Evolutionary conservation across 768 basidiomycete genomes (phyloP).

Genomic region (Phylloporus rhodoxanthus): DNA sequence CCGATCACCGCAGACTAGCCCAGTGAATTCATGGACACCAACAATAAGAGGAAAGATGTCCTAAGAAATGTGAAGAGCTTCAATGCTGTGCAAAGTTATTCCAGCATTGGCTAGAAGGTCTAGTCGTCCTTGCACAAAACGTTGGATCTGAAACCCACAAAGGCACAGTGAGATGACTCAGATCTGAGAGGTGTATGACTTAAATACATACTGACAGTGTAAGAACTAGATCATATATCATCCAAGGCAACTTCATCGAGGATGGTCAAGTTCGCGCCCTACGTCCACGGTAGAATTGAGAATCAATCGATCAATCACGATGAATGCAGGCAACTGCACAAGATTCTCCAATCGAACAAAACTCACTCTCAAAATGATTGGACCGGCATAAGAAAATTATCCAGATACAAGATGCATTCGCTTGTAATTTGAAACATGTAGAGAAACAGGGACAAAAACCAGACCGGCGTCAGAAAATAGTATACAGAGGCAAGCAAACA

Average conservation of each 20-base stretch:
- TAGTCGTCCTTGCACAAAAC: no score
- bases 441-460: conserved; percentile 5
- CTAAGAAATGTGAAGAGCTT: not conserved
- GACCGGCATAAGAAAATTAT: conserved; percentile 4
- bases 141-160: no score
- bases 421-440: conserved; percentile 14
- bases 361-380: not conserved
- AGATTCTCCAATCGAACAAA: not conserved
- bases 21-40: not conserved
- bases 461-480: conserved; percentile 16
- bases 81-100: no score
- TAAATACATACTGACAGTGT: no score
- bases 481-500: conserved; percentile 27
- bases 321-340: not conserved
- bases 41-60: no score
- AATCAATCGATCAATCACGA: not conserved
- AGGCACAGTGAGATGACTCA: no score
- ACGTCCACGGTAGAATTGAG: not conserved
- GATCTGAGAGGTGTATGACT: no score
- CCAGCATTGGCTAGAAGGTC: no score
- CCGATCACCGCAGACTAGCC: conserved; percentile 23
- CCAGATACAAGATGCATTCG: conserved; percentile 17
- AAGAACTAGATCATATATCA: no score
- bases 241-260: not conserved
- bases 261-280: not conserved